Conservation (phyloP, 2,329 filamentous ascomycete species). For the Fusarium sp. region DNA sequence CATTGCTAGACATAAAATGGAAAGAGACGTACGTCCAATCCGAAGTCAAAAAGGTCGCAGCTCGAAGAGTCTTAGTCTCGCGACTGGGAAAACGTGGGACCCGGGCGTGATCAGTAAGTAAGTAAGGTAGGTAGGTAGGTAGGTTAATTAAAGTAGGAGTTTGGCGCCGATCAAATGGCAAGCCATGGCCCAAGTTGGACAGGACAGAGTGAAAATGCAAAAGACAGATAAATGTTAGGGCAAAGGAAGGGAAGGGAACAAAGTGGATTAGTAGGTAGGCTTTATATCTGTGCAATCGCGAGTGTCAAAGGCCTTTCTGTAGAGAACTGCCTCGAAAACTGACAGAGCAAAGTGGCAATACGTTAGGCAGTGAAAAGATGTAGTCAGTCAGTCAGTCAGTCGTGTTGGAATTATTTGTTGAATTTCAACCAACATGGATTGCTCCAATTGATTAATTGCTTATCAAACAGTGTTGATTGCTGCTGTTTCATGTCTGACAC, state of each 20-base stretch:
- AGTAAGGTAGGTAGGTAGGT: neutral
- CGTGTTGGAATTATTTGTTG: constrained; percentile 28
- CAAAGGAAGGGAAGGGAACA: neutral
- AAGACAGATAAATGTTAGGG: neutral
- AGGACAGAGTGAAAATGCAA: constrained; percentile 12
- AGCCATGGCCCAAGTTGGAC: constrained; percentile 44
- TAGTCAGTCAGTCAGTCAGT: neutral
- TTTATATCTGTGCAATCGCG: neutral
- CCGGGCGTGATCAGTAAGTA: constrained; percentile 44
- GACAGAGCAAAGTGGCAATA: neutral
- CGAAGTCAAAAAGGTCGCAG: constrained; percentile 26
- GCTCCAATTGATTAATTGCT: constrained; percentile 36
- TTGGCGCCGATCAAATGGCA: constrained; percentile 40
- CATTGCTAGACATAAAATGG: constrained; percentile 47
- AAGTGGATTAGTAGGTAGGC: neutral
- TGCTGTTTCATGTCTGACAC: constrained; percentile 8
- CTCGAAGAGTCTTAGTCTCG: constrained; percentile 40
- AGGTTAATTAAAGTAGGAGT: constrained; percentile 19
- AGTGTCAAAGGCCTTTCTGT: neutral
- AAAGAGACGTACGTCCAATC: neutral
- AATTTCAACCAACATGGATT: constrained; percentile 12
- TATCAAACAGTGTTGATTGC: constrained; percentile 31
- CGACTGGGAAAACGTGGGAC: constrained; percentile 30
- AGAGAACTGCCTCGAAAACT: neutral
- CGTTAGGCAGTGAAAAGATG: neutral